Base-by-base conservation (phyloP, 2,329 filamentous ascomycete species). In the Emmonsia crescens region DNA sequence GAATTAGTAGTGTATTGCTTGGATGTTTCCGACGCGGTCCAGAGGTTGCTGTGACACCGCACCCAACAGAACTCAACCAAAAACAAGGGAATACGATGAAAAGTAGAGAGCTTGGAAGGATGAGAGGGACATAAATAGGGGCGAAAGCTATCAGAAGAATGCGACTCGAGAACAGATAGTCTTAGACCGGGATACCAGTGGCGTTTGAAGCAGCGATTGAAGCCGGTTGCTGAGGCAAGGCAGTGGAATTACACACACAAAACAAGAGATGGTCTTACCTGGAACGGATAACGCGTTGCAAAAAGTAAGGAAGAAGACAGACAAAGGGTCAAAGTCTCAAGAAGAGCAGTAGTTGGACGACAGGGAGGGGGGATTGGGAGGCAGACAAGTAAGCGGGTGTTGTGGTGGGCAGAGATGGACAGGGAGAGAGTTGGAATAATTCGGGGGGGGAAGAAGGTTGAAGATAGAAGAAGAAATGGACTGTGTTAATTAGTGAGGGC, bases 41-140 rank as follows among this genome's bases (percentile, higher is more conserved):
- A 60, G 29, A 40, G n/a, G 58, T 54, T 60, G 44, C 46, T 59
- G 59, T 60, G 49, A 33, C 33, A 49, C 44, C 12, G 31, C n/a
- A n/a, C 29, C 16, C 4, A 9, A 36, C 31, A n/a, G 31, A 51
- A 59, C 21, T 44, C 14, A 29, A 48, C 33, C 36, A 40, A 42
- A n/a, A n/a, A n/a, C 14, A 40, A 10, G 14, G n/a, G 31, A 14
- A 44, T n/a, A 59, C 19, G 21, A 49, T 27, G 44, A 44, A 24
- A 14, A 36, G 21, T 29, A 40, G 44, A 40, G 8, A 10, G 14
- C 6, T 24, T 27, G 21, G 9, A 27, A 46, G n/a, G 46, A 29
- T 24, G 31, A 38, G 16, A 52, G 31, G 14, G 29, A 12, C 9
- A 12, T 59, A 38, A 10, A 52, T 12, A 40, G 12, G 42, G 36